phyloP scores from a whole-genome alignment of 2,329 filamentous ascomycete genomes.

The Botryotinia calthae region DNA sequence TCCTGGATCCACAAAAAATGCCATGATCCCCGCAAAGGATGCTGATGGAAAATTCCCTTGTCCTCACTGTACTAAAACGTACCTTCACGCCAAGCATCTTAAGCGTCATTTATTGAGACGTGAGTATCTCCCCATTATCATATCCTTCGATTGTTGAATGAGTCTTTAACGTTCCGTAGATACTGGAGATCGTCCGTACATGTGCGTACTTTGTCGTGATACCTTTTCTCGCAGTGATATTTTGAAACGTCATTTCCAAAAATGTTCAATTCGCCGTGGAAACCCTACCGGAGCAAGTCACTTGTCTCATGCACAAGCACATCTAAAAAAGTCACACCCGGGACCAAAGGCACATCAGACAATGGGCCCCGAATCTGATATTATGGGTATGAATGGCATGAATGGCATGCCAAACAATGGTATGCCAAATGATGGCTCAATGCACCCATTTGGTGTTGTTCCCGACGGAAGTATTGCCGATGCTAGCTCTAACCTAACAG shows the following conservation, averaged over 20 bases:
- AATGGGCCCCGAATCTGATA: slow-evolving; percentile 55
- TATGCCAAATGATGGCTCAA: slow-evolving; percentile 54
- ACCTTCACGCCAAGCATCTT: slow-evolving; percentile 93
- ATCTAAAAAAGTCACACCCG: slow-evolving; percentile 74
- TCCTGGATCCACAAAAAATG: slow-evolving; percentile 68
- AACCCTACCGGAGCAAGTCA: slow-evolving; percentile 95
- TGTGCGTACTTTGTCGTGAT: slow-evolving; percentile 96
- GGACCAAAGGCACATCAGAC: slow-evolving; percentile 50
- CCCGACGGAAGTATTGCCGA: slow-evolving; percentile 40
- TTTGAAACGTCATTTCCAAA: slow-evolving; percentile 97
- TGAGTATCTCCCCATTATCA: slow-evolving; percentile 55
- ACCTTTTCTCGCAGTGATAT: slow-evolving; percentile 98
- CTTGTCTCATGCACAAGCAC: slow-evolving; percentile 86
- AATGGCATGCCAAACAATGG: slow-evolving; percentile 52
- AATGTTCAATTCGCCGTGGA: slow-evolving; percentile 93
- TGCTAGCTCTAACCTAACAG: slow-evolving; percentile 46
- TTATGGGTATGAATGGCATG: slow-evolving; percentile 42
- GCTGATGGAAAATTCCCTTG: slow-evolving; percentile 98
- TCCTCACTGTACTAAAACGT: slow-evolving; percentile 97
- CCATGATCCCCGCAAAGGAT: slow-evolving; percentile 88
- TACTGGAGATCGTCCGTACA: slow-evolving; percentile 96
- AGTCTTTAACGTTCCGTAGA: slow-evolving; percentile 53
- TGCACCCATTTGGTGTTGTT: slow-evolving; percentile 57
- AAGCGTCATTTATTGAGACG: slow-evolving; percentile 94
- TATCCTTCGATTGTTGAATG: slow-evolving; percentile 13